These are phyloP conservation scores for Raphanus hybrid DNA, from an alignment of 441 rosid species.

Conservation along the genomic window DNA sequence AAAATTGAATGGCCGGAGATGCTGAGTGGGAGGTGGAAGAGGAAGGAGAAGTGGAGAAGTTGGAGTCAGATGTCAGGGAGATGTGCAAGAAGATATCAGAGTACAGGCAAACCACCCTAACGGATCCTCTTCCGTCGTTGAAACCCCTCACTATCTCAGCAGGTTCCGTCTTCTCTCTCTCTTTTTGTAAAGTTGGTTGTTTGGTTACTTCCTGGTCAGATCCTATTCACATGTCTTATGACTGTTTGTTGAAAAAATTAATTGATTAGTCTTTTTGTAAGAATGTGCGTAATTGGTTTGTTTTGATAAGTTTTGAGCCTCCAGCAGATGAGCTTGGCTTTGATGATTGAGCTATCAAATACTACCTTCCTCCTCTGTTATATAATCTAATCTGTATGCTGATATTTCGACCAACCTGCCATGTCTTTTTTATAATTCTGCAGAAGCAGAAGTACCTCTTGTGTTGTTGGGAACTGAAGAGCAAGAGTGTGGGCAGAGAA, in stretches of 20 bases:
- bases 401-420: neutral
- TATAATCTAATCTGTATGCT: neutral
- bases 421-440: neutral
- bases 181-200: neutral
- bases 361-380: neutral
- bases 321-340: neutral
- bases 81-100: constrained; percentile 38
- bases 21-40: no score
- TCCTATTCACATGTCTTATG: neutral
- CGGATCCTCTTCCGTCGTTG: constrained; percentile 17
- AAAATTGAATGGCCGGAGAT: no score
- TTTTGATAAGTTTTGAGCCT: neutral
- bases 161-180: constrained; percentile 19
- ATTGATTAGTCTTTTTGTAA: neutral
- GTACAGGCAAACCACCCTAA: constrained; percentile 42
- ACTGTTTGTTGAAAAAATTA: neutral
- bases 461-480: constrained; percentile 16
- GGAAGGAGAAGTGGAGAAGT: constrained; percentile 18
- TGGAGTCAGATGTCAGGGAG: constrained; percentile 39
- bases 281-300: neutral
- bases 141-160: constrained; percentile 23
- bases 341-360: neutral
- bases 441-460: constrained; percentile 20
- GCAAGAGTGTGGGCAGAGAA: constrained; percentile 20
- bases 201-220: no score